Percentiles rank a stretch among this genome's conserved stretches.
Conservation (phyloP, 306 rosid genomes). For the Herpetospermum pedunculosum region DNA sequence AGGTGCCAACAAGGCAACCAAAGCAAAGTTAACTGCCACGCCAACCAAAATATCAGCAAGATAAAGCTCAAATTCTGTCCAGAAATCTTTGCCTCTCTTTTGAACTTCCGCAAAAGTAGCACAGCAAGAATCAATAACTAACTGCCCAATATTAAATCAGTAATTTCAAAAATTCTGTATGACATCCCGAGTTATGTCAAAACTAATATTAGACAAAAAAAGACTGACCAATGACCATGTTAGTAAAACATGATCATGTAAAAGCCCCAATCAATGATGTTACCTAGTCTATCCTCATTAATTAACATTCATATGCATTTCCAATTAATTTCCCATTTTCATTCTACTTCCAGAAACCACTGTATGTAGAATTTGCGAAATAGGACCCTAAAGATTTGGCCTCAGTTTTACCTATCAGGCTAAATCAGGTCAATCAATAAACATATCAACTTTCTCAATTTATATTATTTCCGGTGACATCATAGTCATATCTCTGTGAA, state of each 20-base stretch:
- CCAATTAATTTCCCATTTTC: background rate
- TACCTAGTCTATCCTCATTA: background rate
- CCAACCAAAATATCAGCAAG: constrained; percentile 43
- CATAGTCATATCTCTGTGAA: background rate
- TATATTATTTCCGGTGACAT: background rate
- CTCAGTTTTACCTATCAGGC: background rate
- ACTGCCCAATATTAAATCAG: constrained; percentile 34
- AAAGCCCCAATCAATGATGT: background rate
- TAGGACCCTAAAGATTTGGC: background rate
- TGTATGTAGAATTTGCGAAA: background rate
- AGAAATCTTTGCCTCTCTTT: constrained; percentile 44
- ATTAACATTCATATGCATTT: background rate
- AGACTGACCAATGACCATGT: too few species aligned
- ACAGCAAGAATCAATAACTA: constrained; percentile 73
- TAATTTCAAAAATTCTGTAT: background rate
- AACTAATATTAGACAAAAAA: background rate
- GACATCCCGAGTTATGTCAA: constrained; percentile 3
- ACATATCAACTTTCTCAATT: background rate
- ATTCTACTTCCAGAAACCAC: background rate
- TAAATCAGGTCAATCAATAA: background rate
- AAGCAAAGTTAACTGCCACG: constrained; percentile 35
- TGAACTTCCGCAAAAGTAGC: constrained; percentile 41
- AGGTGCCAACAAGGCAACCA: constrained; percentile 43
- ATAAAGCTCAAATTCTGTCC: constrained; percentile 43
- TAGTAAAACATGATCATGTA: background rate